Conservation (phyloP, 495 filamentous ascomycete species). For the Wilcoxina mikolae region DNA sequence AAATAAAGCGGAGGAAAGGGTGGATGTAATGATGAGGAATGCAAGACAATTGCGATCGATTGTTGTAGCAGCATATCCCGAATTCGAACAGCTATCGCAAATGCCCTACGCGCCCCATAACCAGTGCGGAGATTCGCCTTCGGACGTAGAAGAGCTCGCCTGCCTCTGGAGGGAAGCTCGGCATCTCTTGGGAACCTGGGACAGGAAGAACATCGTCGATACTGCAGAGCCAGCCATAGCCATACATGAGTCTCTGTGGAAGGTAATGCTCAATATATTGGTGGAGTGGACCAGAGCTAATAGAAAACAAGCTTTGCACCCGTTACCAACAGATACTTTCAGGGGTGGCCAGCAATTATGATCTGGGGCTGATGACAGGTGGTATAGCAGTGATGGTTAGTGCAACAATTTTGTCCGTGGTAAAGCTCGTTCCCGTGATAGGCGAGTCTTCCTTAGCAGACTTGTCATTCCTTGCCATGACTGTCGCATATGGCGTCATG, state of each 20-base stretch:
- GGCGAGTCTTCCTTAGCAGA: conserved; percentile 17
- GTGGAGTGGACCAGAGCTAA: neutral
- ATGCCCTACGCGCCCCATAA: conserved; percentile 8
- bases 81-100: conserved; percentile 33
- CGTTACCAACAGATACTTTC: conserved; percentile 26
- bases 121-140: conserved; percentile 35
- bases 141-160: conserved; percentile 44
- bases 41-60: conserved; percentile 63
- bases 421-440: conserved; percentile 12
- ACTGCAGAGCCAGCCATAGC: neutral
- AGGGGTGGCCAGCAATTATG: conserved; percentile 73
- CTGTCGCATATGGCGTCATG: conserved; percentile 56
- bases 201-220: neutral
- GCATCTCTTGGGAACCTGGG: conserved; percentile 2
- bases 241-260: neutral
- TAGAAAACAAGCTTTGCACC: conserved; percentile 1
- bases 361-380: conserved; percentile 44
- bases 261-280: neutral
- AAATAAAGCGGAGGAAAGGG: conserved; percentile 39
- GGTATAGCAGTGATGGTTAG: conserved; percentile 39
- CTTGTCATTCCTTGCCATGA: conserved; percentile 30
- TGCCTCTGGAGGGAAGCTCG: conserved; percentile 32
- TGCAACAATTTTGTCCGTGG: conserved; percentile 32
- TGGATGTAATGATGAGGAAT: conserved; percentile 57
- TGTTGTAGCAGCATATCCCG: conserved; percentile 53